phyloP scores from a whole-genome alignment of 2,329 filamentous ascomycete genomes.

The Didymellaceae sp. region DNA sequence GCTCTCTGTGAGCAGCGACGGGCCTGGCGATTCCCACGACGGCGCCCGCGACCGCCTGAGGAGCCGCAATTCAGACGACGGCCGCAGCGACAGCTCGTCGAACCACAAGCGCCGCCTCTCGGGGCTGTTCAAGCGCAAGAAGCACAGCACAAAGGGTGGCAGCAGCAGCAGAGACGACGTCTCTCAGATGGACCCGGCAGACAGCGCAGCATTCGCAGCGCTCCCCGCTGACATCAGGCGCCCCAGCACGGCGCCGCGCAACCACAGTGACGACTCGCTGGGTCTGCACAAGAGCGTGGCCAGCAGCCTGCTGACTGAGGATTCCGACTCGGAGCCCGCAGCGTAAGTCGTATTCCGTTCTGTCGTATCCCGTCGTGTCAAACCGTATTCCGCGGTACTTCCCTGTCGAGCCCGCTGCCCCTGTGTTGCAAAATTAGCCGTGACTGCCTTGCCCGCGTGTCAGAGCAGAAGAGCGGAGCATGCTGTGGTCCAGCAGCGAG shows the following conservation, averaged over 20 bases:
- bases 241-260: slow-evolving; percentile 21
- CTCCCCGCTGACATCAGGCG: slow-evolving; percentile 18
- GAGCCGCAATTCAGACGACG: slow-evolving; percentile 50
- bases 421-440: slow-evolving; percentile 11
- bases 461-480: slow-evolving; percentile 1
- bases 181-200: slow-evolving; percentile 21
- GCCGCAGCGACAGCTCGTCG: slow-evolving; percentile 49
- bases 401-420: neutral
- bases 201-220: neutral
- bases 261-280: slow-evolving; percentile 52
- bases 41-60: slow-evolving; percentile 50
- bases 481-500: slow-evolving; percentile 11
- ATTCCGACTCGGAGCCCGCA: slow-evolving; percentile 48
- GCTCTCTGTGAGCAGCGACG: slow-evolving; percentile 42
- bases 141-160: slow-evolving; percentile 38
- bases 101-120: slow-evolving; percentile 56
- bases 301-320: slow-evolving; percentile 59
- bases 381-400: neutral
- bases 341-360: slow-evolving; percentile 50
- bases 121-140: slow-evolving; percentile 59
- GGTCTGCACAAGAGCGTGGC: slow-evolving; percentile 52
- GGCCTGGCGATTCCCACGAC: slow-evolving; percentile 43
- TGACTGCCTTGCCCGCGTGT: slow-evolving; percentile 6
- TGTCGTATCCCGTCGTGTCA: slow-evolving; percentile 18
- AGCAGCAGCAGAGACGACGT: slow-evolving; percentile 39